Percentiles rank a stretch among this genome's conserved stretches.
phyloP scores from a whole-genome alignment of 495 filamentous ascomycete species.

The Penicillium egyptiacum region DNA sequence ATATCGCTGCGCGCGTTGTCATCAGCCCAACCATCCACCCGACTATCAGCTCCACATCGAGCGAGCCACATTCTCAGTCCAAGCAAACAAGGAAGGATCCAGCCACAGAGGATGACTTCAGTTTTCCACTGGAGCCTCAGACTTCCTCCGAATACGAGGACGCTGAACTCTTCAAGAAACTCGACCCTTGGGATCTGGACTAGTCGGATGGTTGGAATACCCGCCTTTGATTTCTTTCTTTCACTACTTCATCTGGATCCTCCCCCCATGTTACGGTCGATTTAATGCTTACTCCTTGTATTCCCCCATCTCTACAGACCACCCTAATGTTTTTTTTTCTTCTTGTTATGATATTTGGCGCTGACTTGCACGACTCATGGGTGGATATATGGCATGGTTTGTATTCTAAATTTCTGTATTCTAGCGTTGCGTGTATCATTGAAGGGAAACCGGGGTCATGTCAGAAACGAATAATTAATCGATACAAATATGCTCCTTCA shows the following conservation, averaged over 20 bases:
- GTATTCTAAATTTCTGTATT: slow-evolving; percentile 29
- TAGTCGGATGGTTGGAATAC: slow-evolving; percentile 8
- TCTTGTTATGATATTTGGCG: slow-evolving; percentile 18
- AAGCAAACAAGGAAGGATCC: slow-evolving; percentile 1
- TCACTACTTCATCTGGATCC: slow-evolving; percentile 12
- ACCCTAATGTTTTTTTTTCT: slow-evolving; percentile 12
- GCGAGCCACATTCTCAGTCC: slow-evolving; percentile 13
- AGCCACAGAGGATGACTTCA: slow-evolving; percentile 42
- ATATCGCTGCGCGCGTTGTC: slow-evolving; percentile 72
- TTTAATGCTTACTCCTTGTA: slow-evolving; percentile 22
- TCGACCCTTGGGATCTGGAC: slow-evolving; percentile 38
- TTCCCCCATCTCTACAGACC: slow-evolving; percentile 5
- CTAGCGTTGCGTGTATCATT: slow-evolving; percentile 30
- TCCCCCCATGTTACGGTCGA: slow-evolving; percentile 7
- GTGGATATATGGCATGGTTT: slow-evolving; percentile 16
- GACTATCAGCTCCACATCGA: slow-evolving; percentile 21
- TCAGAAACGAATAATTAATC: slow-evolving; percentile 8
- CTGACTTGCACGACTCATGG: slow-evolving; percentile 14
- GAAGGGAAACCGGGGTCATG: neutral
- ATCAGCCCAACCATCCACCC: slow-evolving; percentile 44
- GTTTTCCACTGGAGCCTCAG: slow-evolving; percentile 42
- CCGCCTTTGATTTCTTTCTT: neutral
- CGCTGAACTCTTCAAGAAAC: slow-evolving; percentile 18
- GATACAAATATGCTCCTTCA: neutral
- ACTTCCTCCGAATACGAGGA: slow-evolving; percentile 33